Evolutionary conservation across 208 protist species (phyloP), one percentile per base, ranked within the genome.

Genomic region (Herpetomonas samuelpessoai): DNA sequence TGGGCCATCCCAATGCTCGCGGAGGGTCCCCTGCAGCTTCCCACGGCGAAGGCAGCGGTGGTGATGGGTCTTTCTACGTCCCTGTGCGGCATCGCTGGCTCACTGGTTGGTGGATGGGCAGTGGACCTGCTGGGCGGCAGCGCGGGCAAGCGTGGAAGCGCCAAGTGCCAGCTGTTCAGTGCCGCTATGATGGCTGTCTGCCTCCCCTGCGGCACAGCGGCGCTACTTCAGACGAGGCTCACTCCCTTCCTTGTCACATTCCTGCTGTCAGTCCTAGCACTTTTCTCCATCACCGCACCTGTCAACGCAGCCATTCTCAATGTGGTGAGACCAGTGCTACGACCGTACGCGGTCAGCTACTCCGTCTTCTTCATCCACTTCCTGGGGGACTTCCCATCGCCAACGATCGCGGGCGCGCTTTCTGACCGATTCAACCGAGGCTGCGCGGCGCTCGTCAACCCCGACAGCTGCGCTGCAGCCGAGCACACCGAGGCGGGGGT

Each of bases 371-470:
- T 88, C 22, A 94, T 96, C 56, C 92, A 97, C 68, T 35, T 84
- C 18, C 65, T 94, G 0, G 92, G 90, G 19, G 88, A 96, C 67
- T 92, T 96, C 60, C 92, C 90, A 2, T 96, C 92, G 0, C 90
- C 90, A 21, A 87, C 82, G 12, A 28, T 97, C 16, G 60, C 75
- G 1, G 92, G 92, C 3, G 19, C 65, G 16, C 61, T 94, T 1
- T 91, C 86, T 7, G 91, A 95, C 54, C 27, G 54, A 3, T 62
- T 84, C 22, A 75, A 72, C 3, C 68, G 71, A 19, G 64, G 65
- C 29, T 93, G 87, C 57, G 54, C 58, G 6, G 35, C 22, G 51
- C 65, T 28, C 19, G 10, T 24, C 3, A 25, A 14, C 24, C n/a
- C 41, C 28, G 7, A 7, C 2, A 63, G 51, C 19, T 62, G 47